Base-by-base conservation (phyloP, 116 monocot genomes). In the Posidonia oceanica region DNA sequence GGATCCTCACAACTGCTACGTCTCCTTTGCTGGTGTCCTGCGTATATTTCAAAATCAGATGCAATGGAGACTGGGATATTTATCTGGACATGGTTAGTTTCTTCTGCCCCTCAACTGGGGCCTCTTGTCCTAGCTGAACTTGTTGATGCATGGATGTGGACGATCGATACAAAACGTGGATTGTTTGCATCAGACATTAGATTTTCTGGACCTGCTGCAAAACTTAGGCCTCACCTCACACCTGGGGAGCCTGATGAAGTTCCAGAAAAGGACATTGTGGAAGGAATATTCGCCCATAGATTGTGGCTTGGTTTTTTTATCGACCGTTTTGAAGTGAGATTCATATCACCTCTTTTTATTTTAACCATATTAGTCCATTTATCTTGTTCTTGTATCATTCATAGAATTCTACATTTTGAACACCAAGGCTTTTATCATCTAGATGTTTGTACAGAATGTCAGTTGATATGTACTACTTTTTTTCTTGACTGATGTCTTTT, bases 91-190 rank as follows among this genome's bases (percentile, higher is more conserved):
- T 98, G 97, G 97, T 84, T 98, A 44, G 93, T 98, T 64, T 87
- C 97, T 51, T 81, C 97, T 66, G 97, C 89, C 23, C 97, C 97
- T 66, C 78, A 84, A 16, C 72, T 98, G 63, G 98, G 98, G 3
- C 76, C 98, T 52, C 90, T 87, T 72, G 86, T 98, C 18, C 90
- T 98, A 56, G 89, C 98, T 29, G 98, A 98, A 67, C 89, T 98
- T 71, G 98, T 98, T 76, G 98, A 98, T 84, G 98, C 98, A 64
- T 98, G 98, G 98, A 68, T 93, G 52, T 98, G 98, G 98, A 98
- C 98, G 22, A 98, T 98, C 70, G 98, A 98, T 78, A 98, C 98
- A 69, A 93, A 98, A 54, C 84, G 90, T 63, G 98, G 98, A 13
- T 81, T 98, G 60, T 98, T 98, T 92, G 90, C 93, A 75, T 89